Conservation (phyloP, 2,329 filamentous ascomycete genomes). For the Penicillium sp. region DNA sequence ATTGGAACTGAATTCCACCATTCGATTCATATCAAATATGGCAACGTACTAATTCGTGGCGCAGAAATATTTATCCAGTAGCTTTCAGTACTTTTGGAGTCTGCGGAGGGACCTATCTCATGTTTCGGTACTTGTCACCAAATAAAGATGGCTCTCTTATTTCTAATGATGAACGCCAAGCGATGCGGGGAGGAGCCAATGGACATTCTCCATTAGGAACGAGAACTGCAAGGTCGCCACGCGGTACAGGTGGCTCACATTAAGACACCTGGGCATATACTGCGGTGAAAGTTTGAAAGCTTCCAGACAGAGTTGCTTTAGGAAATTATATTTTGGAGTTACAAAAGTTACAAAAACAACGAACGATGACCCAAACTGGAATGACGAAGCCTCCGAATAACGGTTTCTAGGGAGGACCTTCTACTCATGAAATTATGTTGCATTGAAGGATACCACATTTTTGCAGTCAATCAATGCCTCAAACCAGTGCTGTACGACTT, state of each 20-base stretch:
- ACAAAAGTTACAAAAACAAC: neutral
- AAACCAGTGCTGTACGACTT: neutral
- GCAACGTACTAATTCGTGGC: neutral
- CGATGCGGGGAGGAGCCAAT: neutral
- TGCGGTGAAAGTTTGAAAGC: neutral
- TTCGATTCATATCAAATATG: neutral
- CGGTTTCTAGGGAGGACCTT: too few relatives aligned
- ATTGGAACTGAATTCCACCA: neutral
- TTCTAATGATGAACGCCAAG: constrained; percentile 5
- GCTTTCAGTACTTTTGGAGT: neutral
- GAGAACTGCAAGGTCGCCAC: constrained; percentile 1
- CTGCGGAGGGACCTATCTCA: neutral
- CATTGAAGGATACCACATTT: neutral
- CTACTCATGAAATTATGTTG: too few relatives aligned
- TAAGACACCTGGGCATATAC: neutral
- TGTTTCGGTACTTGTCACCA: neutral
- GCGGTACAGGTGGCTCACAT: constrained; percentile 1
- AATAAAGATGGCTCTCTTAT: constrained; percentile 6
- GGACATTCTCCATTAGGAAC: constrained; percentile 5
- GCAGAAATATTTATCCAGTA: neutral
- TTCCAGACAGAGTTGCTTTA: neutral
- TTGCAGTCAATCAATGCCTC: neutral
- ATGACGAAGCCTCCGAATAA: too few relatives aligned
- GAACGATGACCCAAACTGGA: neutral
- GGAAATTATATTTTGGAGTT: neutral